Evolutionary conservation across 1,139 yeast species (phyloP).

Genomic region (Debaryomyces psychrophilus): DNA sequence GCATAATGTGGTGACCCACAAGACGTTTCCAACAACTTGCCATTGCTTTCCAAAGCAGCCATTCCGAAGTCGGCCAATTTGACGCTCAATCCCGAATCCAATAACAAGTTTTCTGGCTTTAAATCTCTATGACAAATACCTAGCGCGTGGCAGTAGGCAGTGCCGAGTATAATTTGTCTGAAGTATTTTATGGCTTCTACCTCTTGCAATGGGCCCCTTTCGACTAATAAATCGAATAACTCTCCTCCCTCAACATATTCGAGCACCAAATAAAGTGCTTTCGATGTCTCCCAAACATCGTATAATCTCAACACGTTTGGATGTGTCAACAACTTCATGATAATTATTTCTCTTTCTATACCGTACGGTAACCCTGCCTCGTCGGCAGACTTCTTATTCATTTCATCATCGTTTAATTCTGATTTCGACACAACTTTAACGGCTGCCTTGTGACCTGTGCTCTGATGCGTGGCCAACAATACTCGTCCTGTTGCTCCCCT

Average conservation of each 20-base stretch:
- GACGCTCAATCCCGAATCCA: conserved; percentile 67
- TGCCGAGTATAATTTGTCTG: conserved; percentile 74
- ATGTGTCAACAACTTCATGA: conserved; percentile 77
- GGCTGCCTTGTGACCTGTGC: conserved; percentile 77
- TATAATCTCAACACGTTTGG: conserved; percentile 75
- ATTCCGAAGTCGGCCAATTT: conserved; percentile 86
- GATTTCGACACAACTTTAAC: conserved; percentile 78
- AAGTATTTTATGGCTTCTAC: conserved; percentile 73
- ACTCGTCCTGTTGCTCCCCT: conserved; percentile 85
- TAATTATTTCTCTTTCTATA: conserved; percentile 79
- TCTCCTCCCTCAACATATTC: conserved; percentile 89
- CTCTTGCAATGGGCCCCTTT: conserved; percentile 81
- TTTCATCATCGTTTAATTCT: conserved; percentile 48
- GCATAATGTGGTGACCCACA: conserved; percentile 91
- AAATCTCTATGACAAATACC: conserved; percentile 83
- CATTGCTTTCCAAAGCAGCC: conserved; percentile 81
- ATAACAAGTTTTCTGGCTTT: conserved; percentile 74
- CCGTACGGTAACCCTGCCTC: conserved; percentile 70
- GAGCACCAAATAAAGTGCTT: conserved; percentile 69
- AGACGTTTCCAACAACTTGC: conserved; percentile 71
- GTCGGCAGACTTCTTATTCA: conserved; percentile 39
- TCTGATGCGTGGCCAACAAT: conserved; percentile 67
- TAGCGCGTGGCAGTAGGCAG: conserved; percentile 80
- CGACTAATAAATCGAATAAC: conserved; percentile 72
- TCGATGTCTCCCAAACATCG: conserved; percentile 85